Conservation (phyloP, 306 rosid species). For the Vigna unguiculata region DNA sequence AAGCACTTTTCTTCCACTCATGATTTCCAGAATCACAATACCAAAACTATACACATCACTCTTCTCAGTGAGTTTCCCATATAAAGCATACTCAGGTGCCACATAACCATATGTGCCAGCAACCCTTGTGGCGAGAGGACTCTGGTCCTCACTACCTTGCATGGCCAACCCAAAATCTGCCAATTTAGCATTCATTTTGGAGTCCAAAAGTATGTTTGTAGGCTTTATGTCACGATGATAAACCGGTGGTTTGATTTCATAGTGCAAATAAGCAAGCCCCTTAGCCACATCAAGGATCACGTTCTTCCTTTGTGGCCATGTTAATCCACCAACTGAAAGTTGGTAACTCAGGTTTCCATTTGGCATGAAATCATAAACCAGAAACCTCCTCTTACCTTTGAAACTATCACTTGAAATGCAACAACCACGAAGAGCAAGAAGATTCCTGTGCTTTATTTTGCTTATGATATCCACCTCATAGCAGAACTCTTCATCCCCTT, state of each 20-base stretch:
- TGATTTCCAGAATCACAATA: slow-evolving; percentile 77
- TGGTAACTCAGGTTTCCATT: slow-evolving; percentile 72
- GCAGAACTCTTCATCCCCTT: slow-evolving; percentile 80
- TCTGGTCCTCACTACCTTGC: slow-evolving; percentile 67
- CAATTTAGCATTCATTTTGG: slow-evolving; percentile 72
- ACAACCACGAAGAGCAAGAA: slow-evolving; percentile 76
- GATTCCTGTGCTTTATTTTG: slow-evolving; percentile 83
- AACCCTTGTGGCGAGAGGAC: slow-evolving; percentile 75
- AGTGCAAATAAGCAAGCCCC: slow-evolving; percentile 79
- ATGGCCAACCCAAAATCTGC: slow-evolving; percentile 83
- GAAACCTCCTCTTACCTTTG: slow-evolving; percentile 70
- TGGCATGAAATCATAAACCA: slow-evolving; percentile 84
- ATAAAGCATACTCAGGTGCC: slow-evolving; percentile 86
- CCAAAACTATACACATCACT: slow-evolving; percentile 90
- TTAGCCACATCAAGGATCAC: slow-evolving; percentile 82
- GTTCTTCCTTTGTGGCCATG: slow-evolving; percentile 86
- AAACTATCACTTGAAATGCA: slow-evolving; percentile 69
- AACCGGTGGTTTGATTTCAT: slow-evolving; percentile 79
- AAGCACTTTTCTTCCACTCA: slow-evolving; percentile 84
- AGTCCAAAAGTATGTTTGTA: slow-evolving; percentile 75
- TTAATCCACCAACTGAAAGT: slow-evolving; percentile 51
- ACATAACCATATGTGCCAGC: slow-evolving; percentile 87
- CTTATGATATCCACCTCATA: slow-evolving; percentile 84
- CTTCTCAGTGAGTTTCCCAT: slow-evolving; percentile 80
- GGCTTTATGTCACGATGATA: slow-evolving; percentile 84